Percentiles rank a stretch among this genome's conserved stretches.
Conservation (phyloP, 805 yeast genomes). For the Cephaloascus albidus region DNA sequence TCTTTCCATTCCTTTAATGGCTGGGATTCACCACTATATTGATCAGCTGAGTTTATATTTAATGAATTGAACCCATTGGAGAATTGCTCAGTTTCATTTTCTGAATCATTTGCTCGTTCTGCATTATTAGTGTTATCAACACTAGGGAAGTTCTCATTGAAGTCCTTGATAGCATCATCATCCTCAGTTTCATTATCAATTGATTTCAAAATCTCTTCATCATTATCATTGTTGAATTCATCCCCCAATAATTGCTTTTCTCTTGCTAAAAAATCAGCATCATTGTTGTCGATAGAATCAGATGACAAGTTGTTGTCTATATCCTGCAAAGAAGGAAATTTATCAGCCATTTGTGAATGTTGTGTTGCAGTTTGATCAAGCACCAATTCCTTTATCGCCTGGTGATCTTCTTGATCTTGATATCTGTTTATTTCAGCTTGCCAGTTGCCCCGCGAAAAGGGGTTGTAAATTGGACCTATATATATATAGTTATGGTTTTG, state of each 20-base stretch:
- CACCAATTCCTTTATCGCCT: too few species aligned
- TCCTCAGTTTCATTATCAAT: conserved; percentile 28
- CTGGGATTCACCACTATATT: conserved; percentile 36
- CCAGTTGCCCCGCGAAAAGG: too few species aligned
- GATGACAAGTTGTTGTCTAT: conserved; percentile 27
- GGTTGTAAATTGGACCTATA: too few species aligned
- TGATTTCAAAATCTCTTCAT: conserved; percentile 34
- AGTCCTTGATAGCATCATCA: conserved; percentile 43
- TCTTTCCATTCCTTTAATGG: conserved; percentile 64
- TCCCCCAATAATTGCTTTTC: conserved; percentile 64
- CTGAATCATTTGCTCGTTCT: conserved; percentile 3
- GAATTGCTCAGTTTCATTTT: conserved; percentile 2
- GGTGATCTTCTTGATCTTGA: too few species aligned
- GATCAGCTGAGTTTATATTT: neutral
- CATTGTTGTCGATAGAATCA: conserved; percentile 17
- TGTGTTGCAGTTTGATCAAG: too few species aligned
- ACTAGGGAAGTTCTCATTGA: conserved; percentile 58
- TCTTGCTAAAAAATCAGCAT: conserved; percentile 40
- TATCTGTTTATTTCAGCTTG: neutral
- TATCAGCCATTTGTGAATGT: conserved; percentile 70
- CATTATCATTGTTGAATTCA: conserved; percentile 61
- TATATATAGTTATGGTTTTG: too few species aligned
- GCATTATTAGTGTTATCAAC: conserved; percentile 27
- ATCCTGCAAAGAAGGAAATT: conserved; percentile 43
- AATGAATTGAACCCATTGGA: conserved; percentile 3